phyloP scores from a whole-genome alignment of 169 alveolate genomes.

The Babesia ovis region DNA sequence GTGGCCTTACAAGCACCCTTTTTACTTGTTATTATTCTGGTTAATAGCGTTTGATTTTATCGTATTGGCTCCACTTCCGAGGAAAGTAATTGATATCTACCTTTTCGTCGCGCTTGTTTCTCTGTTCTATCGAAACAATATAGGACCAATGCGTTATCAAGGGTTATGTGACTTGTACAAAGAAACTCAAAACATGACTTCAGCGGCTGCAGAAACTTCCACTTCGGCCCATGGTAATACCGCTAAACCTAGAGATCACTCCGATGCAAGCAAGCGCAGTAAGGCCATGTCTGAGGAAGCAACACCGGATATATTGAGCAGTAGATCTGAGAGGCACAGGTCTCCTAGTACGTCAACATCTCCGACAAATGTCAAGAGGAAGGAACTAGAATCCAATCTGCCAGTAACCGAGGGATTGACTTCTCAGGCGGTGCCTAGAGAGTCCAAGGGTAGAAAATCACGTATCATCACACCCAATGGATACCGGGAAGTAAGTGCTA shows the following conservation, averaged over 20 bases:
- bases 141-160: conserved; percentile 19
- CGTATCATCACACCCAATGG: conserved; percentile 42
- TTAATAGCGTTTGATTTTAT: conserved; percentile 29
- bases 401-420: not conserved
- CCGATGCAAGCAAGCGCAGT: too few species aligned
- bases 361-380: not conserved
- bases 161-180: not conserved
- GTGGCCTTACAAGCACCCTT: conserved; percentile 21
- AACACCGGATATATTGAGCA: not conserved
- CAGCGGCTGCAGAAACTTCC: not conserved
- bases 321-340: not conserved
- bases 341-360: not conserved
- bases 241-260: not conserved
- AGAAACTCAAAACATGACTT: not conserved
- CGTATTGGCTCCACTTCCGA: conserved; percentile 34
- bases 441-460: conserved; percentile 4
- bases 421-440: not conserved
- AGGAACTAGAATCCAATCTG: not conserved
- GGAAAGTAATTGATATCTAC: conserved; percentile 24
- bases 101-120: conserved; percentile 11
- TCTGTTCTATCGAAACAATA: conserved; percentile 25
- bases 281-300: not conserved
- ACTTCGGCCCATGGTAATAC: not conserved
- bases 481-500: conserved; percentile 27
- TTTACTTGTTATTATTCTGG: conserved; percentile 43